phyloP scores from a whole-genome alignment of 2,329 filamentous ascomycete species.

The Orbilia javanica region DNA sequence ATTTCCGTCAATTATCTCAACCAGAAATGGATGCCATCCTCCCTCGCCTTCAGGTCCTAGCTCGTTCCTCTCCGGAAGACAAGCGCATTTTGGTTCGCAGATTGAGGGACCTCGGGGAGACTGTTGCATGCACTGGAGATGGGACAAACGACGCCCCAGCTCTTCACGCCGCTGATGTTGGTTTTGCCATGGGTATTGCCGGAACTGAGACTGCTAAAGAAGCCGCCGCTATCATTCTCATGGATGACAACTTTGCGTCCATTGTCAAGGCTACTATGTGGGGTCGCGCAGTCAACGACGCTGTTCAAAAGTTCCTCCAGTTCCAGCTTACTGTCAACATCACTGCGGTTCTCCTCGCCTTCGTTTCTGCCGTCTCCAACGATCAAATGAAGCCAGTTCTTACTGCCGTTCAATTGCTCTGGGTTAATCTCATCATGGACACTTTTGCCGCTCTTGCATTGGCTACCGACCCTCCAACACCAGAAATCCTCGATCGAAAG shows the following conservation, averaged over 20 bases:
- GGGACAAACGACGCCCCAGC: slow-evolving; percentile 77
- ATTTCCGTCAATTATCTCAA: slow-evolving; percentile 66
- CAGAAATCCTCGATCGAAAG: slow-evolving; percentile 82
- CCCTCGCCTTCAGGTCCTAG: slow-evolving; percentile 76
- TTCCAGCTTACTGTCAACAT: slow-evolving; percentile 90
- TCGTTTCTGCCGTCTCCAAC: slow-evolving; percentile 85
- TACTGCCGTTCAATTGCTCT: slow-evolving; percentile 89
- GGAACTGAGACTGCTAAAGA: slow-evolving; percentile 76
- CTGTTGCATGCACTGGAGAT: slow-evolving; percentile 76
- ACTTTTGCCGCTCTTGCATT: slow-evolving; percentile 90
- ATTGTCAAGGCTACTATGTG: slow-evolving; percentile 75
- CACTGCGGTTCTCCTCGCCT: slow-evolving; percentile 87
- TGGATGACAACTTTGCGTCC: slow-evolving; percentile 75
- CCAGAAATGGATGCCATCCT: slow-evolving; percentile 70
- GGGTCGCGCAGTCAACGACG: slow-evolving; percentile 72
- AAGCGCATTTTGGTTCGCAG: slow-evolving; percentile 76
- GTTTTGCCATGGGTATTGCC: slow-evolving; percentile 77
- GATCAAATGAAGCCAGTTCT: slow-evolving; percentile 78
- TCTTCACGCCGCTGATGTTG: slow-evolving; percentile 75
- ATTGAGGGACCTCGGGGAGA: slow-evolving; percentile 75
- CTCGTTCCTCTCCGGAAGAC: slow-evolving; percentile 77
- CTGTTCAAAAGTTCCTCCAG: slow-evolving; percentile 70
- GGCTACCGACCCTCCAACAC: slow-evolving; percentile 88
- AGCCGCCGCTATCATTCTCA: slow-evolving; percentile 73
- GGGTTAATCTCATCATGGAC: slow-evolving; percentile 98